Conservation (phyloP, 305 asterid species). For the Fraxinus baroniana region DNA sequence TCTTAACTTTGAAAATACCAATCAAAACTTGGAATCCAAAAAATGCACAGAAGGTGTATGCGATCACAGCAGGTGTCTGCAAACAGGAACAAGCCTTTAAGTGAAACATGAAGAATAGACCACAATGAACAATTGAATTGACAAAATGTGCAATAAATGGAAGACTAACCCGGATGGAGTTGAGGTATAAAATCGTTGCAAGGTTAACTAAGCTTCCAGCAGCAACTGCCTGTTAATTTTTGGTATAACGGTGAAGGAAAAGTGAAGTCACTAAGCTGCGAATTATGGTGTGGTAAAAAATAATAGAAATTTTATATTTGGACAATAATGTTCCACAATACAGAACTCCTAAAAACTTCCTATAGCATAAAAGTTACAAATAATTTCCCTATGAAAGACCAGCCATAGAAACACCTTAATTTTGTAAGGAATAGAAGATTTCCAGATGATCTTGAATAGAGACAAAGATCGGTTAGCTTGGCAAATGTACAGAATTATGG, state of each 20-base stretch:
- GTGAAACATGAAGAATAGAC: neutral
- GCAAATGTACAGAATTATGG: neutral
- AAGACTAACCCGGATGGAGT: slow-evolving; percentile 63
- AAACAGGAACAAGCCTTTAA: slow-evolving; percentile 18
- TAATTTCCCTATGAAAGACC: neutral
- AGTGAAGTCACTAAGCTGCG: slow-evolving; percentile 12
- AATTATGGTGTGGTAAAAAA: neutral
- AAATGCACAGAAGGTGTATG: slow-evolving; percentile 61
- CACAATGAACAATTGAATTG: neutral
- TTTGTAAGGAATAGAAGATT: slow-evolving; percentile 1
- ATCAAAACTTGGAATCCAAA: slow-evolving; percentile 80
- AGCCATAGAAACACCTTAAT: neutral
- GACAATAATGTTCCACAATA: neutral
- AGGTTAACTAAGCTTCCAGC: slow-evolving; percentile 97
- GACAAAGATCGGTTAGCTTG: neutral
- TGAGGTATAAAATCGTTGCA: slow-evolving; percentile 73
- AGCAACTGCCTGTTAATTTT: slow-evolving; percentile 71
- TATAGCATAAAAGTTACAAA: neutral
- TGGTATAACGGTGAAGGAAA: neutral
- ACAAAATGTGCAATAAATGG: slow-evolving; percentile 7
- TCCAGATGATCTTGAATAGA: neutral
- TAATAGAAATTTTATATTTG: neutral
- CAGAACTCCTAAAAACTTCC: neutral
- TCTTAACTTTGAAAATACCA: slow-evolving; percentile 73
- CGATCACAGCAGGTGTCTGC: slow-evolving; percentile 75